These are phyloP conservation scores for Aspergillus cejpii DNA, from an alignment of 2,329 filamentous ascomycete species.

Conservation along the genomic window DNA sequence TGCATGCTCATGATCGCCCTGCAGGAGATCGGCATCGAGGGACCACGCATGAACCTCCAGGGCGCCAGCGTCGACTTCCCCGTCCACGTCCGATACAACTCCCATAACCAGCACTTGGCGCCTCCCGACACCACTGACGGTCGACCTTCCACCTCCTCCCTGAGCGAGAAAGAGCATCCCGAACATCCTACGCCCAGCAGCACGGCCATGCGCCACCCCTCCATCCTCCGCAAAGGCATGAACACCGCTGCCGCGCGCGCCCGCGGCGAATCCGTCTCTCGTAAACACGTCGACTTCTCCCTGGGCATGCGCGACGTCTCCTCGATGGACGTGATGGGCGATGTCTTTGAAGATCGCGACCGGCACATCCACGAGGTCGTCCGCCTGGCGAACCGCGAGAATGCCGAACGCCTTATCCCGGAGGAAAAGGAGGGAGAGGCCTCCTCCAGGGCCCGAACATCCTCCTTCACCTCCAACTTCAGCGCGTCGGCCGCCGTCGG, in stretches of 20 bases:
- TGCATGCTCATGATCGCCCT: constrained; percentile 84
- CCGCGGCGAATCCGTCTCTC: constrained; percentile 53
- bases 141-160: constrained; percentile 33
- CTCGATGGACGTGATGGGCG: constrained; percentile 54
- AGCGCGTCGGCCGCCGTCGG: constrained; percentile 16
- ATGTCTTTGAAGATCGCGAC: constrained; percentile 56
- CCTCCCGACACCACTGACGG: constrained; percentile 43
- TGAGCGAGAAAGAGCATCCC: constrained; percentile 16
- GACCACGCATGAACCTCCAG: constrained; percentile 65
- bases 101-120: constrained; percentile 40
- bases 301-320: constrained; percentile 58
- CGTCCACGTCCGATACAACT: constrained; percentile 54
- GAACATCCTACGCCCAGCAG: constrained; percentile 26
- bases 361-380: constrained; percentile 39
- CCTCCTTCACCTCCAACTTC: constrained; percentile 20
- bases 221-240: constrained; percentile 50
- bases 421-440: constrained; percentile 31
- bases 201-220: constrained; percentile 36
- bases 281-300: constrained; percentile 64
- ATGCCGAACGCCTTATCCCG: constrained; percentile 35
- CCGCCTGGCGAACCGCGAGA: constrained; percentile 36
- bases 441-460: constrained; percentile 19
- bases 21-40: constrained; percentile 76
- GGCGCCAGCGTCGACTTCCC: constrained; percentile 62
- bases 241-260: constrained; percentile 40